phyloP scores from a whole-genome alignment of 1,139 yeast genomes.

The Nakaseomyces sp. region DNA sequence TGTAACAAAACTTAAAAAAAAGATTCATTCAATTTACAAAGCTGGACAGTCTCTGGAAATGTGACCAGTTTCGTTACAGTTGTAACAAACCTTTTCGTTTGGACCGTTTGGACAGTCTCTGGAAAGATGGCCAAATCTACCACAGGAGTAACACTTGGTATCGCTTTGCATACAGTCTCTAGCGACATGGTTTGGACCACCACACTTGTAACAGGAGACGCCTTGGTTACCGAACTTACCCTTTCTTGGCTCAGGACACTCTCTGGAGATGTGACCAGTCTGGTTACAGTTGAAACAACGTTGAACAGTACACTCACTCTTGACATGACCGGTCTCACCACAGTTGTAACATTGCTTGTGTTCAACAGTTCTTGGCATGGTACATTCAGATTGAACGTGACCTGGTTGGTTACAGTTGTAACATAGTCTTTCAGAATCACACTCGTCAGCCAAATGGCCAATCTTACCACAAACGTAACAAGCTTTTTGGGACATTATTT shows the following conservation, averaged over 20 bases:
- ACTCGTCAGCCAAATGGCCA: constrained; percentile 85
- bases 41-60: constrained; percentile 72
- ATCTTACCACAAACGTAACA: constrained; percentile 89
- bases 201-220: constrained; percentile 82
- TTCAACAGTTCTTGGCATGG: constrained; percentile 74
- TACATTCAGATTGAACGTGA: constrained; percentile 81
- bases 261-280: constrained; percentile 75
- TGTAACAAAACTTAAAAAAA: neutral
- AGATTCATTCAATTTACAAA: constrained; percentile 4
- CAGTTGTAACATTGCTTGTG: constrained; percentile 83
- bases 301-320: constrained; percentile 57
- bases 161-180: constrained; percentile 76
- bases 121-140: constrained; percentile 80
- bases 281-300: constrained; percentile 82
- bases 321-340: constrained; percentile 69
- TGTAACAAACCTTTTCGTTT: constrained; percentile 60
- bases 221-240: constrained; percentile 27
- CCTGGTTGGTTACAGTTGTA: constrained; percentile 91
- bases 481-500: constrained; percentile 58
- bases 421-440: constrained; percentile 77
- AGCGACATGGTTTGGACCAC: constrained; percentile 89
- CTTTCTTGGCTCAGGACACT: constrained; percentile 46
- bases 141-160: constrained; percentile 87
- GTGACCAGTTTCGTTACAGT: constrained; percentile 87
- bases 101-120: constrained; percentile 61